Base-by-base conservation (phyloP, 768 basidiomycete species). In the Leucocoprinus leucothites region DNA sequence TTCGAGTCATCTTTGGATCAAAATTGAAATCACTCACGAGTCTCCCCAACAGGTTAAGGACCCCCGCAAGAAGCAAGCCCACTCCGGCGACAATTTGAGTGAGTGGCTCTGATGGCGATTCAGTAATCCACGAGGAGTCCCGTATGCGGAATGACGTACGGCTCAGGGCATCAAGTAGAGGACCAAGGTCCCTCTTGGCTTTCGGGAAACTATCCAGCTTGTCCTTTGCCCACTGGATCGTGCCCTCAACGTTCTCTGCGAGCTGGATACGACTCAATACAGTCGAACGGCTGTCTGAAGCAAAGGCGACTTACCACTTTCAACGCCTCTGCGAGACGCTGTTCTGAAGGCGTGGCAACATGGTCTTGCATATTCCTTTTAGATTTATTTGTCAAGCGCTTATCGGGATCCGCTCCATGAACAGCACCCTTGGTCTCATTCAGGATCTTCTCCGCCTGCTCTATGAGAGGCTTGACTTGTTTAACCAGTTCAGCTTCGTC, bases 21-120 rank as follows among this genome's bases (percentile, higher is more conserved):
- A 6, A 19, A 6, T 6, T n/a, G 0, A 3, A 1, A 31, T 36
- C 7, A 31, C 53, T 36, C 31, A 61, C 61, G 8, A 74, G 63
- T 6, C 60, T 64, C 3, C 71, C 71, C 5, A 74, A 56, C 4
- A 74, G 61, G 53, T 73, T 72, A 22, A 72, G 65, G 3, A 73
- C 71, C 21, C 71, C 71, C 6, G 68, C 63, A 8, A 74, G 63
- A 1, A 73, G 63, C 5, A 74, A 62, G 0, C 62, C 70, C 8
- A 74, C 71, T 21, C 72, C 72, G 18, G 69, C 69, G 26, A 73
- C 66, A 36, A 74, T 74, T 60, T 73, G 73, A 2, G 68, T 69
- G 34, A 73, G 51, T 8, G 70, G 72, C 58, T 73, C 69, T 8
- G 8, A 40, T 14, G 13, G 40, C 51, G 13, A 26, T 16, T n/a